Conservation (phyloP, 2,329 filamentous ascomycete genomes). For the Monilinia vaccinii-corymbosi region DNA sequence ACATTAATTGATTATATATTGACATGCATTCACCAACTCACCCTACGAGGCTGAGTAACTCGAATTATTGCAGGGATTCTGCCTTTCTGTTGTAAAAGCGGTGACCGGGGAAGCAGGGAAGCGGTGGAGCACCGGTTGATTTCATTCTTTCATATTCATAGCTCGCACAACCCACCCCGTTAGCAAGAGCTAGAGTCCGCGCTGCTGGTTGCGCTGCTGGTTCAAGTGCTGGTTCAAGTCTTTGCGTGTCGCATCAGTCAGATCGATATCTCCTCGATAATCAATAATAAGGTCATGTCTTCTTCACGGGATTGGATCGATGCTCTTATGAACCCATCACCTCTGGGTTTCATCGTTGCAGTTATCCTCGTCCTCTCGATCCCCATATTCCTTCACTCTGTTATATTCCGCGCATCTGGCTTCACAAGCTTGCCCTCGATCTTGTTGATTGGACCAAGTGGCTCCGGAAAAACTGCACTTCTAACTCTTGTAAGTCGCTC, state of each 20-base stretch:
- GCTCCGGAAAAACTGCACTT: constrained; percentile 80
- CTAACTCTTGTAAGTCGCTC: constrained; percentile 55
- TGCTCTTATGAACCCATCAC: constrained; percentile 50
- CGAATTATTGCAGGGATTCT: not conserved
- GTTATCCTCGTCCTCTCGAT: constrained; percentile 59
- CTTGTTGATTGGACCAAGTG: constrained; percentile 71
- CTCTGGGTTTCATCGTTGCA: constrained; percentile 56
- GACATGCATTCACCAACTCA: not conserved
- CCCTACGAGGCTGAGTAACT: constrained; percentile 8
- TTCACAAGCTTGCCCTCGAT: constrained; percentile 66
- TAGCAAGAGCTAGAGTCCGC: not conserved
- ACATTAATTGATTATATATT: not conserved
- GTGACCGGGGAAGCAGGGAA: not conserved
- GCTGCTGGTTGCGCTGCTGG: not conserved
- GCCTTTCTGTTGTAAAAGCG: not conserved
- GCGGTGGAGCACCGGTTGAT: too few relatives aligned
- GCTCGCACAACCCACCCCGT: not conserved
- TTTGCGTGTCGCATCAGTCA: not conserved
- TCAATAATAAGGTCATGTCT: constrained; percentile 9
- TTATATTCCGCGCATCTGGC: constrained; percentile 57
- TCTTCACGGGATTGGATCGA: constrained; percentile 34
- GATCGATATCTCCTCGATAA: not conserved
- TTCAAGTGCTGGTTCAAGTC: not conserved
- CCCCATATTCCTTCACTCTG: constrained; percentile 68
- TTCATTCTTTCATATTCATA: too few relatives aligned